Percentiles rank a stretch among this genome's conserved stretches.
phyloP scores from a whole-genome alignment of 1,284 basidiomycete genomes.

The Hypsizygus ulmarius region DNA sequence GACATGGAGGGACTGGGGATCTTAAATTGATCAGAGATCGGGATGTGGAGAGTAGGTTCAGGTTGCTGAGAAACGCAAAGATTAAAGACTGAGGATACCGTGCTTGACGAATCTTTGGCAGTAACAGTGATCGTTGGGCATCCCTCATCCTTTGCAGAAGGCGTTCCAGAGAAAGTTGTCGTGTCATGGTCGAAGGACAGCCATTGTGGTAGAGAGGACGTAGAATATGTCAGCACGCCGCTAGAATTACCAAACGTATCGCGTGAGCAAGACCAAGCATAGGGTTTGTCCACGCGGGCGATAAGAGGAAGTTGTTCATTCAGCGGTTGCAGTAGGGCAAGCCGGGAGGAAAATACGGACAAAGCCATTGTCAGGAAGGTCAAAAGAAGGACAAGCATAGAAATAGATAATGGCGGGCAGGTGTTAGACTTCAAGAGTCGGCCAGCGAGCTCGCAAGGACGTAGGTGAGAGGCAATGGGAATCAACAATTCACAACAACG shows the following conservation, averaged over 20 bases:
- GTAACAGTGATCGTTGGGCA: slow-evolving; percentile 52
- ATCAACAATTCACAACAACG: slow-evolving; percentile 32
- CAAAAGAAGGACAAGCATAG: slow-evolving; percentile 69
- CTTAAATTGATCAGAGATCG: slow-evolving; percentile 63
- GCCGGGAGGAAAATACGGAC: slow-evolving; percentile 36
- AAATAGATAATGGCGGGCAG: slow-evolving; percentile 44
- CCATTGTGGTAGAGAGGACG: slow-evolving; percentile 59
- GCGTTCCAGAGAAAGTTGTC: slow-evolving; percentile 53
- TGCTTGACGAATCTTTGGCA: slow-evolving; percentile 48
- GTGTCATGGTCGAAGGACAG: slow-evolving; percentile 57
- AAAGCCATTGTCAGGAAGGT: slow-evolving; percentile 38
- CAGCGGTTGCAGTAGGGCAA: slow-evolving; percentile 50
- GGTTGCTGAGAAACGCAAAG: slow-evolving; percentile 62
- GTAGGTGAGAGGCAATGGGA: slow-evolving; percentile 5
- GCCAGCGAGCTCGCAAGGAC: slow-evolving; percentile 48
- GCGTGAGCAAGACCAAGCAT: slow-evolving; percentile 61
- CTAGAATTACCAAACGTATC: slow-evolving; percentile 56
- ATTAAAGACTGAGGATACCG: slow-evolving; percentile 51
- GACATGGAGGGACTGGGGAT: slow-evolving; percentile 59
- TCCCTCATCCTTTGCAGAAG: slow-evolving; percentile 55
- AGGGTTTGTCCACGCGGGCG: slow-evolving; percentile 56
- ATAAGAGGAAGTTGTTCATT: slow-evolving; percentile 61
- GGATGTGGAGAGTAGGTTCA: slow-evolving; percentile 51
- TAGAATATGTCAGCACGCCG: slow-evolving; percentile 44
- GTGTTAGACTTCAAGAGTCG: slow-evolving; percentile 50